Percentiles rank a stretch among this genome's conserved stretches.
phyloP scores from a whole-genome alignment of 2,329 filamentous ascomycete genomes.

The Beauveria asiatica region DNA sequence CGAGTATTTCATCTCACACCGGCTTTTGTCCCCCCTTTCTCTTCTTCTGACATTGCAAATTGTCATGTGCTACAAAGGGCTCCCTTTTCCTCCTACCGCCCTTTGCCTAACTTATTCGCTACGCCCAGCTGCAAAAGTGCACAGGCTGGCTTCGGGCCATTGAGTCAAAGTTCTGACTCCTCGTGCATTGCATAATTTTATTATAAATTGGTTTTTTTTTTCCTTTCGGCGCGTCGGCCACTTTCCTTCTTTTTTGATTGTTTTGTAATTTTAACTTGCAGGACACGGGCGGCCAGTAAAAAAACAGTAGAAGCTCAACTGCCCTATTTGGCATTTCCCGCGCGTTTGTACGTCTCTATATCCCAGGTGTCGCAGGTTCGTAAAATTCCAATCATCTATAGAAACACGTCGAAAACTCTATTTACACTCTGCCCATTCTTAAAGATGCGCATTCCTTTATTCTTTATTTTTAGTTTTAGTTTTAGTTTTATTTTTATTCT shows the following conservation, averaged over 20 bases:
- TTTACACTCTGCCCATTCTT: neutral
- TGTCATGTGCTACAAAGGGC: neutral
- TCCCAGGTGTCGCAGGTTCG: too few relatives aligned
- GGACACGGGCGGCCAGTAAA: neutral
- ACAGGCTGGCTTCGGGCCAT: neutral
- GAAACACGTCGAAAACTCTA: neutral
- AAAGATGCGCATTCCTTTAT: neutral
- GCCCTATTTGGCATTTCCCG: too few relatives aligned
- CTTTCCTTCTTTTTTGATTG: neutral
- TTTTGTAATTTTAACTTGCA: neutral
- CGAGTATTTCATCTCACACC: neutral
- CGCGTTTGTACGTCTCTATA: too few relatives aligned
- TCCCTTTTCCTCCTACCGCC: neutral
- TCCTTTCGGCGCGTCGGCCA: neutral
- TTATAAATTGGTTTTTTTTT: neutral
- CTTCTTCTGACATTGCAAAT: neutral
- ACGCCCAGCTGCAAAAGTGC: neutral
- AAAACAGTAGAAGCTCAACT: too few relatives aligned
- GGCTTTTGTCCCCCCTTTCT: neutral
- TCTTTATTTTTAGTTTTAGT: neutral
- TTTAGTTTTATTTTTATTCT: neutral
- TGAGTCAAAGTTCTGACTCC: neutral
- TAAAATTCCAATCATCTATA: neutral
- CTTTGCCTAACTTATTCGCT: slow-evolving; percentile 1
- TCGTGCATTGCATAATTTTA: neutral